These are phyloP conservation scores for Zoysia japonica DNA, from an alignment of 176 grass and related monocot genomes.

Conservation along the genomic window DNA sequence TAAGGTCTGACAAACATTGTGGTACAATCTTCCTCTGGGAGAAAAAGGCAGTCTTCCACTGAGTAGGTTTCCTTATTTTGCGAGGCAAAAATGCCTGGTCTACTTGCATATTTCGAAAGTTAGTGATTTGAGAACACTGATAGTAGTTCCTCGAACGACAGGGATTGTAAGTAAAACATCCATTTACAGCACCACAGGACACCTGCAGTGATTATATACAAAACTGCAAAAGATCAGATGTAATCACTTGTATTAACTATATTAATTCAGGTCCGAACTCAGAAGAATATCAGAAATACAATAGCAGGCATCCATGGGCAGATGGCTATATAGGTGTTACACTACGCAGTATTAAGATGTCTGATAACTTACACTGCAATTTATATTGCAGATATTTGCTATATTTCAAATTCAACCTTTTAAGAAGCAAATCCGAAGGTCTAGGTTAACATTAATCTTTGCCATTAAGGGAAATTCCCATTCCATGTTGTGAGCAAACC, in stretches of 20 bases:
- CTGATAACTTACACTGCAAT: neutral
- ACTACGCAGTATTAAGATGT: neutral
- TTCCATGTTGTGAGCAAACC: neutral
- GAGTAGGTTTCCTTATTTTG: slow-evolving; percentile 43
- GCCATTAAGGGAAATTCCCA: neutral
- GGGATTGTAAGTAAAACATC: slow-evolving; percentile 33
- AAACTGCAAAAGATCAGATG: neutral
- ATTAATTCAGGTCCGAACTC: neutral
- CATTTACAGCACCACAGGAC: slow-evolving; percentile 36
- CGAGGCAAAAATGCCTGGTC: slow-evolving; percentile 32
- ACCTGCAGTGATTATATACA: slow-evolving; percentile 38
- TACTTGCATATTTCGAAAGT: slow-evolving; percentile 30
- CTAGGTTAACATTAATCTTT: neutral
- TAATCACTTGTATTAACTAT: neutral
- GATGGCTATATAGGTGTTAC: neutral
- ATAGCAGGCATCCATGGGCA: neutral
- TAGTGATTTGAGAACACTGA: slow-evolving; percentile 21
- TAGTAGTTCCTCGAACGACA: slow-evolving; percentile 31
- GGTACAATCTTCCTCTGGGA: slow-evolving; percentile 29
- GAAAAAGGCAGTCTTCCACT: slow-evolving; percentile 18
- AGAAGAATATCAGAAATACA: neutral
- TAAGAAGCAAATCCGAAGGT: neutral
- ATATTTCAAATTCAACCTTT: neutral
- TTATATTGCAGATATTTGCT: neutral
- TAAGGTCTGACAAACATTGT: slow-evolving; percentile 50